phyloP scores from a whole-genome alignment of 2,329 filamentous ascomycete species.

The Trichophyton rubrum region DNA sequence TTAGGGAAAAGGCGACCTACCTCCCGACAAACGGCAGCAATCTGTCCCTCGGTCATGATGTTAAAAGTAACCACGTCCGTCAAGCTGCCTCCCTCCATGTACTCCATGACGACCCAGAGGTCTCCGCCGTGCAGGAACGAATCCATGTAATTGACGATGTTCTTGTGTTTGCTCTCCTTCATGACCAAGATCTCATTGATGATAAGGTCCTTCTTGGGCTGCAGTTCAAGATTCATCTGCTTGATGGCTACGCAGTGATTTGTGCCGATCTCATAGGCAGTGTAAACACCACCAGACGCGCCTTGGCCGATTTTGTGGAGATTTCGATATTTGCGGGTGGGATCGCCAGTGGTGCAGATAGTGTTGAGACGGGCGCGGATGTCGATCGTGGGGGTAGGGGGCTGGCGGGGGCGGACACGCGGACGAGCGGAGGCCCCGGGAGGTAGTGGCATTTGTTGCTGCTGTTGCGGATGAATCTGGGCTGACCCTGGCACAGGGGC shows the following conservation, averaged over 20 bases:
- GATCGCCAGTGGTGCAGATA: conserved; percentile 84
- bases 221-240: conserved; percentile 98
- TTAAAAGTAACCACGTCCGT: conserved; percentile 99
- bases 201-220: conserved; percentile 97
- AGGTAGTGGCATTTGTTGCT: not conserved
- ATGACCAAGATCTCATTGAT: conserved; percentile 99
- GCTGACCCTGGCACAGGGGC: conserved; percentile 9
- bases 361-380: conserved; percentile 71
- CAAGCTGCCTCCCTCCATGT: conserved; percentile 95
- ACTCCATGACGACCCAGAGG: conserved; percentile 99
- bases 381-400: conserved; percentile 70
- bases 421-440: conserved; percentile 43
- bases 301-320: conserved; percentile 95
- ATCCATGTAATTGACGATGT: conserved; percentile 99
- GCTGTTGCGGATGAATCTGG: not conserved
- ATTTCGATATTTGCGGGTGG: conserved; percentile 71
- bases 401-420: conserved; percentile 62
- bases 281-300: conserved; percentile 90
- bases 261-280: conserved; percentile 69
- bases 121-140: conserved; percentile 83
- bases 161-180: conserved; percentile 96
- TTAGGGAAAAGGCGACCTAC: conserved; percentile 27
- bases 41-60: conserved; percentile 97
- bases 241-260: conserved; percentile 94
- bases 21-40: conserved; percentile 88